Evolutionary conservation across 768 basidiomycete species (phyloP).

Genomic region (Tricholoma flavovirens): DNA sequence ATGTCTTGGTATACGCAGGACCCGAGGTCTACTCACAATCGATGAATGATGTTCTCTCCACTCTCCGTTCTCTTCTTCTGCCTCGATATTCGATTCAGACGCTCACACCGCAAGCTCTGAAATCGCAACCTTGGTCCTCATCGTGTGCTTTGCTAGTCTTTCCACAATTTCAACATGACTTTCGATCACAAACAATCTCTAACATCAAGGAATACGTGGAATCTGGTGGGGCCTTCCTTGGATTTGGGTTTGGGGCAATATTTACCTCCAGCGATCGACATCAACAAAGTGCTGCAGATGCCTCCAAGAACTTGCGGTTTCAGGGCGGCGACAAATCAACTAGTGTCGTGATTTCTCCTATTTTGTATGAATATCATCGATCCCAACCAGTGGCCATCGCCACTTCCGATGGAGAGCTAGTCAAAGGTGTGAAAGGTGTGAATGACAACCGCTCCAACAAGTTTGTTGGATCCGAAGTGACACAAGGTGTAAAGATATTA

Average conservation of each 20-base stretch:
- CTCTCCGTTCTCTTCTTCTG: constrained; percentile 51
- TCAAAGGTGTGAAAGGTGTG: constrained; percentile 27
- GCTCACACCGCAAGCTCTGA: constrained; percentile 50
- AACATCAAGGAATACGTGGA: constrained; percentile 57
- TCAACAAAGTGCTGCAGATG: constrained; percentile 26
- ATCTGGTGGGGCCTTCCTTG: constrained; percentile 65
- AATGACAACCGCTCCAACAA: constrained; percentile 18
- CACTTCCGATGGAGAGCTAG: constrained; percentile 17
- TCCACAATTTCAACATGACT: constrained; percentile 50
- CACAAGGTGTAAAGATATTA: constrained; percentile 22
- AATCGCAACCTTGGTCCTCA: constrained; percentile 68
- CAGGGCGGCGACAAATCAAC: constrained; percentile 30
- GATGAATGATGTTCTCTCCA: constrained; percentile 35
- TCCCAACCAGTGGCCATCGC: constrained; percentile 14
- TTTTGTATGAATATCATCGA: constrained; percentile 7
- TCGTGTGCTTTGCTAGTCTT: constrained; percentile 78
- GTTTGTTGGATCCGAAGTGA: constrained; percentile 26
- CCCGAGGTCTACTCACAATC: constrained; percentile 49
- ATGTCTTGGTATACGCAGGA: constrained; percentile 71
- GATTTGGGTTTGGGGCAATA: constrained; percentile 54
- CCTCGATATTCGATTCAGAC: constrained; percentile 78
- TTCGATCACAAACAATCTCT: constrained; percentile 31
- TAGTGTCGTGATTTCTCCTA: constrained; percentile 26
- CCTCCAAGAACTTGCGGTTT: constrained; percentile 25
- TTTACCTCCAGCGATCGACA: background rate